Conservation (phyloP, 2,329 filamentous ascomycete genomes). For the Fusarium camptoceras region DNA sequence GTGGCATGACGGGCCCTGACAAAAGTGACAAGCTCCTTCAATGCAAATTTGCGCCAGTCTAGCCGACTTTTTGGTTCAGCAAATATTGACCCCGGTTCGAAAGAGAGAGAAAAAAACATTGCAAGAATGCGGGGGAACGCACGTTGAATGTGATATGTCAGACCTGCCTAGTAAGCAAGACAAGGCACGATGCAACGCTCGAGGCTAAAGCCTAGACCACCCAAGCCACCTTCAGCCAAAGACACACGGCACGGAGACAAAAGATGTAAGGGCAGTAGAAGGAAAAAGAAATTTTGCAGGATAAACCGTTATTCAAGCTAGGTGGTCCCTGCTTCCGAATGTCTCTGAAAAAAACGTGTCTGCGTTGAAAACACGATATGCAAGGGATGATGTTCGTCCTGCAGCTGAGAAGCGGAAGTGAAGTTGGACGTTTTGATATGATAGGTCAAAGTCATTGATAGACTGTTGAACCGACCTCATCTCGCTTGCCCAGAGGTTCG, state of each 20-base stretch:
- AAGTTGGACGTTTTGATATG: constrained; percentile 6
- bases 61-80: constrained; percentile 24
- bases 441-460: constrained; percentile 15
- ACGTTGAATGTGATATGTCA: constrained; percentile 40
- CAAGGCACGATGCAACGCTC: constrained; percentile 41
- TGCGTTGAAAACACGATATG: constrained; percentile 16
- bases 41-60: constrained; percentile 21
- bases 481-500: constrained; percentile 19
- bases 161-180: constrained; percentile 39
- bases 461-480: background rate
- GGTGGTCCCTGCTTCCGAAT: constrained; percentile 31
- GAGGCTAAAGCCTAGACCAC: constrained; percentile 21
- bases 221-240: constrained; percentile 8
- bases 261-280: constrained; percentile 7
- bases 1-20: constrained; percentile 26
- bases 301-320: constrained; percentile 23
- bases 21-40: constrained; percentile 23
- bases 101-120: constrained; percentile 1
- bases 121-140: constrained; percentile 44
- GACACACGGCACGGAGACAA: constrained; percentile 9
- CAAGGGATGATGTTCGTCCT: constrained; percentile 17
- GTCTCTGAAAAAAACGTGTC: constrained; percentile 39
- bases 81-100: constrained; percentile 14
- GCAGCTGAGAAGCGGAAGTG: background rate
- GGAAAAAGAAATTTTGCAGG: background rate